phyloP scores from a whole-genome alignment of 306 rosid genomes.

The Lotus japonicus region DNA sequence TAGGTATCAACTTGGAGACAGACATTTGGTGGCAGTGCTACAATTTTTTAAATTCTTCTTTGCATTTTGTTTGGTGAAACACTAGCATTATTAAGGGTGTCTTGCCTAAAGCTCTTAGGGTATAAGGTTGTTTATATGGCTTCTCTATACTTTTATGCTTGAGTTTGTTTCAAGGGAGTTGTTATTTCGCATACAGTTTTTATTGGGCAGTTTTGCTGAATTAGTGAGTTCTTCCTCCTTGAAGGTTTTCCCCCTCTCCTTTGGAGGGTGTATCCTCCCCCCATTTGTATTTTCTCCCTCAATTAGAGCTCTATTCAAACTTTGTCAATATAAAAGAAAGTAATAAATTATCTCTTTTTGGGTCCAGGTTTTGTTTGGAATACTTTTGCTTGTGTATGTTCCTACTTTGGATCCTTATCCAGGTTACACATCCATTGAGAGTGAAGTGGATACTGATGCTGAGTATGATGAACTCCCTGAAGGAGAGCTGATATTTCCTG shows the following conservation, averaged over 20 bases:
- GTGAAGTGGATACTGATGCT: slow-evolving; percentile 52
- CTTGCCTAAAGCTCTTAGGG: background rate
- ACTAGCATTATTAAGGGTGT: background rate
- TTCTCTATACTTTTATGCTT: background rate
- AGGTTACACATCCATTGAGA: slow-evolving; percentile 56
- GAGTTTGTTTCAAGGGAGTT: slow-evolving; percentile 4
- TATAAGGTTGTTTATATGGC: background rate
- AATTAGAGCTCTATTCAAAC: background rate
- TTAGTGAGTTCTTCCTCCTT: background rate
- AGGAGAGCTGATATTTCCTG: slow-evolving; percentile 81
- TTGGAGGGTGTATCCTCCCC: background rate
- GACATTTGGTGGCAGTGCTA: background rate
- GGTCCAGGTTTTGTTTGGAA: slow-evolving; percentile 77
- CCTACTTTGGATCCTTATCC: slow-evolving; percentile 89
- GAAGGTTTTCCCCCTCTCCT: background rate
- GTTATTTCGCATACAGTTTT: background rate
- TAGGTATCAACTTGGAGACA: background rate
- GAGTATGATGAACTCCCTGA: slow-evolving; percentile 84
- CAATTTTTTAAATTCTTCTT: background rate
- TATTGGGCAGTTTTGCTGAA: background rate
- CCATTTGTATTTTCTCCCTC: background rate
- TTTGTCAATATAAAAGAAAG: background rate
- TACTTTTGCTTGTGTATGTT: slow-evolving; percentile 59
- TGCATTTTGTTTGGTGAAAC: background rate
- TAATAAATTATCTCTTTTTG: slow-evolving; percentile 21